Evolutionary conservation across 192 early-diverging fungal genomes (phyloP), one percentile per base, ranked within the genome.

Genomic region (Umbelopsis sp.): DNA sequence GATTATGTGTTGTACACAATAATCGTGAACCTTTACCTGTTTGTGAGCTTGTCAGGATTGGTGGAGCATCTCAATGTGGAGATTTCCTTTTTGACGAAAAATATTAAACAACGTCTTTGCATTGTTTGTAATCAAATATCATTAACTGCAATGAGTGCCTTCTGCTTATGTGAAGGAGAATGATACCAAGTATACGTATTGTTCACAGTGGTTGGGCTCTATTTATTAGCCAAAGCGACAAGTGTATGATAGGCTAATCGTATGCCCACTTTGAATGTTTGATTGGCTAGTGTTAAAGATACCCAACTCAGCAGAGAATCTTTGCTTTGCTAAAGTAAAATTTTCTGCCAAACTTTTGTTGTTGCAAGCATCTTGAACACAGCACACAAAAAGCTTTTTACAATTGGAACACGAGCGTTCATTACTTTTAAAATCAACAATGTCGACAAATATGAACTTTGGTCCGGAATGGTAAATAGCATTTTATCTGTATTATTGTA

Each of bases 361-460:
- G 56, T 62, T 34, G 56, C 56, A 62, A 62, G 56, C 31, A 32
- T 62, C 56, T 62, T 62, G 56, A 62, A 62, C 31, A 62, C 56
- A 62, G 31, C 56, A 62, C 38, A 41, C 38, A n/a, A 56, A 62
- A 34, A 29, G 26, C 56, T 34, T 34, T 62, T 24, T 62, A 62
- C 26, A 31, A 20, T 26, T 32, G 16, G 31, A 62, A 34, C 26
- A 8, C 24, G n/a, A 31, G 26, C 56, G 56, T 12, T 14, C 16
- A 62, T 31, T 62, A 62, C 47, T 69, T 31, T 52, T 53, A 68
- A n/a, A 49, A 38, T 49, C 17, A 67, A 72, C 56, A 32, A 81
- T 71, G 72, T 69, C 80, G 52, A 82, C 84, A 62, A 88, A 84
- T 32, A 90, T 93, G 90, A 93, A 93, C 83, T 93, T 93, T 80